Evolutionary conservation across 1,284 basidiomycete genomes (phyloP), one percentile per base, ranked within the genome.

Genomic region (Somion occarium): DNA sequence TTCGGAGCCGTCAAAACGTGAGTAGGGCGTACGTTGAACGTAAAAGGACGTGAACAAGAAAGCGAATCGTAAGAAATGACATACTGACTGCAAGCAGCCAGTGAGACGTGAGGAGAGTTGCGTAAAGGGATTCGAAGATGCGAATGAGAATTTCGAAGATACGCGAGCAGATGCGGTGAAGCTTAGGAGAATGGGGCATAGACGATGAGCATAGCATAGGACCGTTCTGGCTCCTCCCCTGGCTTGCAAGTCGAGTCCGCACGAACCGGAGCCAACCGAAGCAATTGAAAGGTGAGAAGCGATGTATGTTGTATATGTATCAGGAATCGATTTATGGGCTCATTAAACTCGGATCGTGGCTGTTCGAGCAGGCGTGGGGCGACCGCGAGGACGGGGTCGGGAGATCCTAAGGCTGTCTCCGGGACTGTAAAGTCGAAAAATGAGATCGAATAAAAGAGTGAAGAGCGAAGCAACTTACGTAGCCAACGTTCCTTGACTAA

Each of bases 351-450:
- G 58, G 7, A 53, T 53, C 20, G 61, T 54, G 5, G 59, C 46
- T 5, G 59, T 52, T 3, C 68, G 65, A 44, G 73, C 73, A 51
- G 78, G 76, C 5, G 76, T 78, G 3, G 76, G 72, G 38, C 82
- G 72, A 51, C 78, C 78, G 46, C 77, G 75, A 27, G 82, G 81
- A 52, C 82, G 77, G 23, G 87, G 86, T 34, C 85, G 80, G 62
- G 74, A 84, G 57, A 89, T 68, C 58, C 85, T 73, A 30, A 88
- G 71, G 22, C 74, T 75, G 54, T 84, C 80, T 37, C 75, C 72
- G 49, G 82, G 76, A 38, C 85, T 88, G 57, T 38, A 23, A 43
- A 41, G 30, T 22, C 5, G 27, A 5, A 18, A 49, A 7, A 51
- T 49, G 48, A 48, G 34, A 15, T 5, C n/a, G 20, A 15, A 39